A percentile compares a stretch with the other conserved stretches of the same genome.
Conservation (phyloP, 1,139 yeast genomes). For the Pichia sp. region DNA sequence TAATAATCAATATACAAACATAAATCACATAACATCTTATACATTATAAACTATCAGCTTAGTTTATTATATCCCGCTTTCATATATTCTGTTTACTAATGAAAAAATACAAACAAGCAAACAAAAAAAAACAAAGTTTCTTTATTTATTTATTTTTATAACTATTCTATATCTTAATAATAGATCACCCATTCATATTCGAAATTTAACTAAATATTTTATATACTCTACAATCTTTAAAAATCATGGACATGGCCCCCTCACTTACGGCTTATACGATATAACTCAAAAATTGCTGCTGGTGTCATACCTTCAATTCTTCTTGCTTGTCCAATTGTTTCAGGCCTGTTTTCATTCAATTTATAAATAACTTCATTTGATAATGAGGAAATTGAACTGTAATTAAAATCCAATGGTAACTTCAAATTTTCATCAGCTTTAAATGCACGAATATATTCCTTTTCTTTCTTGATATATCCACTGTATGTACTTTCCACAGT, state of each 20-base stretch:
- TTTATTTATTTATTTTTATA: neutral
- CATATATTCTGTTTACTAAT: neutral
- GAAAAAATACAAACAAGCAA: neutral
- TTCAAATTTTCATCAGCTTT: conserved; percentile 71
- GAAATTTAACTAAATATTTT: neutral
- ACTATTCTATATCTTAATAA: neutral
- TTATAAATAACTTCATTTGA: conserved; percentile 71
- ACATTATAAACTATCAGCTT: neutral
- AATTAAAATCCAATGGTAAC: conserved; percentile 62
- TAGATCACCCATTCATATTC: neutral
- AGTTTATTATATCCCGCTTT: neutral
- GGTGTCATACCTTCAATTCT: conserved; percentile 94
- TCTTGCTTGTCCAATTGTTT: conserved; percentile 90
- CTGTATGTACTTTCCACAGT: conserved; percentile 78
- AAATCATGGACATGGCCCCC: neutral
- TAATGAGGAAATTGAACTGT: conserved; percentile 44
- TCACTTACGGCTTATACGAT: conserved; percentile 30
- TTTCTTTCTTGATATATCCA: conserved; percentile 73
- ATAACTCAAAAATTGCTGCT: conserved; percentile 66
- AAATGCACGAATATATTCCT: conserved; percentile 65
- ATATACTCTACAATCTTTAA: neutral
- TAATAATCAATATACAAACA: neutral
- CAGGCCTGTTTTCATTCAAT: conserved; percentile 72
- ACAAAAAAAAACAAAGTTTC: neutral
- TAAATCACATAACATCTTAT: neutral